These are phyloP conservation scores for Fragosphaeria purpurea DNA, from an alignment of 2,329 filamentous ascomycete species.

Conservation along the genomic window DNA sequence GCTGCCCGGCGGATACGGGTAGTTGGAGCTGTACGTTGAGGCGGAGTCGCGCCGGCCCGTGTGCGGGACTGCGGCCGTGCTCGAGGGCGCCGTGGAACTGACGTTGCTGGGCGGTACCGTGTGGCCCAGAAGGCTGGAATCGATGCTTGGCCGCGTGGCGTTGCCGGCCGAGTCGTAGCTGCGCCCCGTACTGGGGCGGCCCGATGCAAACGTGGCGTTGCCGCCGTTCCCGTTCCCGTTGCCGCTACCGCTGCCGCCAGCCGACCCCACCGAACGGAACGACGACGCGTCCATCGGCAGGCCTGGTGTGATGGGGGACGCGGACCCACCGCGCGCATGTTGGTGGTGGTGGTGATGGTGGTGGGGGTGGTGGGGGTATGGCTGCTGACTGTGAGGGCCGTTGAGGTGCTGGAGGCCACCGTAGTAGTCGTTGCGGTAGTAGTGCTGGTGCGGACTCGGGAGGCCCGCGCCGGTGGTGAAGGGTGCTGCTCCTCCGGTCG, in stretches of 20 bases:
- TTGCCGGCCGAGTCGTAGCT: constrained; percentile 42
- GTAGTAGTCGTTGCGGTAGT: constrained; percentile 44
- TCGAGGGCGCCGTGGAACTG: constrained; percentile 15
- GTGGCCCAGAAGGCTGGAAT: constrained; percentile 6
- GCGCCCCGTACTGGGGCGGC: constrained; percentile 49
- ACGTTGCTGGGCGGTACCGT: constrained; percentile 45
- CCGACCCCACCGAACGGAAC: constrained; percentile 37
- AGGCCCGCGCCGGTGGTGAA: constrained; percentile 3
- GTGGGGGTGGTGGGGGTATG: constrained; percentile 25
- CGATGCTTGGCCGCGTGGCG: constrained; percentile 15
- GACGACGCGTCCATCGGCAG: constrained; percentile 23
- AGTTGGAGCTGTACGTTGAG: constrained; percentile 42
- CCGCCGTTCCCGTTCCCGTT: background rate
- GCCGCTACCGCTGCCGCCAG: constrained; percentile 22
- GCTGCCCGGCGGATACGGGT: constrained; percentile 31
- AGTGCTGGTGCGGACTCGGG: constrained; percentile 43
- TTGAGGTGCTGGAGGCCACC: constrained; percentile 24
- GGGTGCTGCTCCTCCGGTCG: constrained; percentile 1
- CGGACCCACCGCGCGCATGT: constrained; percentile 38
- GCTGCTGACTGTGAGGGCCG: constrained; percentile 5
- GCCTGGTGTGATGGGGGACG: constrained; percentile 32
- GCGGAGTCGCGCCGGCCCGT: constrained; percentile 40
- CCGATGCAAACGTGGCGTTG: constrained; percentile 17
- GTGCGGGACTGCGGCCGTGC: constrained; percentile 21
- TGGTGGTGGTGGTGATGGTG: background rate